These are phyloP conservation scores for Suhomyces wounanorum DNA, from an alignment of 1,139 yeast genomes.

Conservation along the genomic window DNA sequence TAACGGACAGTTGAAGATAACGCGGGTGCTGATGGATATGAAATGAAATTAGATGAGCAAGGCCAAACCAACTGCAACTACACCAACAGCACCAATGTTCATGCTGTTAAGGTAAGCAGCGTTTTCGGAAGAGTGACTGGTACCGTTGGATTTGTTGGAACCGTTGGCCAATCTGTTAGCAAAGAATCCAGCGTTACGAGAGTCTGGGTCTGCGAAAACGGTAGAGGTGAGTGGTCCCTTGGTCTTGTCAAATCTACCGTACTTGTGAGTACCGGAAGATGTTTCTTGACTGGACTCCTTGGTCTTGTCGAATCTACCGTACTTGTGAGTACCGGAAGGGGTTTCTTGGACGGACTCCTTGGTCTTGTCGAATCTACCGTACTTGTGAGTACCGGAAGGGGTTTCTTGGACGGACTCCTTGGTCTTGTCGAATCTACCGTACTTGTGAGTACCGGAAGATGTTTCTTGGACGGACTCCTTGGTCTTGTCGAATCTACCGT, in stretches of 20 bases:
- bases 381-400: slow-evolving; percentile 43
- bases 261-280: slow-evolving; percentile 47
- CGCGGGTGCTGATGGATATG: slow-evolving; percentile 4
- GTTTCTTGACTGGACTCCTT: slow-evolving; percentile 14
- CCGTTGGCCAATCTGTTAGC: slow-evolving; percentile 16
- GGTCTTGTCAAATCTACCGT: slow-evolving; percentile 44
- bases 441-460: slow-evolving; percentile 43
- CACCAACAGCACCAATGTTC: slow-evolving; percentile 38
- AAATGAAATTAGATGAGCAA: slow-evolving; percentile 22
- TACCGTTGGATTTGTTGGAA: slow-evolving; percentile 16
- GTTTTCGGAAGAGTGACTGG: slow-evolving; percentile 19
- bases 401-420: slow-evolving; percentile 35
- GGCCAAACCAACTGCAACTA: slow-evolving; percentile 36
- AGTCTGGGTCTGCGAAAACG: slow-evolving; percentile 22
- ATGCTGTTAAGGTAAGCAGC: slow-evolving; percentile 25
- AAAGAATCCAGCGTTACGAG: slow-evolving; percentile 7
- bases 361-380: slow-evolving; percentile 54
- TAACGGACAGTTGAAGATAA: slow-evolving; percentile 4
- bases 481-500: slow-evolving; percentile 44
- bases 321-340: slow-evolving; percentile 43
- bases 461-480: no score
- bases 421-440: slow-evolving; percentile 54
- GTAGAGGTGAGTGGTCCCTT: slow-evolving; percentile 26
- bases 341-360: slow-evolving; percentile 14
- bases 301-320: slow-evolving; percentile 54